Conservation (phyloP, 1,284 basidiomycete genomes). For the Leccinum griseonigrum region DNA sequence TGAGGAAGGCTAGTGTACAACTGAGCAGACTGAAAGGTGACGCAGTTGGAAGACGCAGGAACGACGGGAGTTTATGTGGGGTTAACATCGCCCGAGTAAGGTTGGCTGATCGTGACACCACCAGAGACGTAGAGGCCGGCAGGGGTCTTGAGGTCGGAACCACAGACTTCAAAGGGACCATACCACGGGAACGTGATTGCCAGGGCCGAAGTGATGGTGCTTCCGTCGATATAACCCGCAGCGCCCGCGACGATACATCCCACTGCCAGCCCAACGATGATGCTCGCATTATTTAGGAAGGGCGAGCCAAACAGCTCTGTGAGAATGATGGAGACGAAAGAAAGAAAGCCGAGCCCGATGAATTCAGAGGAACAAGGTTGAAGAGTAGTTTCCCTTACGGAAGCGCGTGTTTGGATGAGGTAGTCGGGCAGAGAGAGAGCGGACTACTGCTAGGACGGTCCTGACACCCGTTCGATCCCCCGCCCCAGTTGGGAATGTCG, state of each 20-base stretch:
- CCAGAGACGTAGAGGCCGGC: slow-evolving; percentile 23
- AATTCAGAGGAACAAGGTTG: slow-evolving; percentile 63
- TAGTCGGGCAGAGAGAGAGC: slow-evolving; percentile 70
- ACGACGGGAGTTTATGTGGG: slow-evolving; percentile 56
- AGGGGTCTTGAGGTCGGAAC: slow-evolving; percentile 51
- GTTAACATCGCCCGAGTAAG: slow-evolving; percentile 34
- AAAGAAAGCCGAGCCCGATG: slow-evolving; percentile 83
- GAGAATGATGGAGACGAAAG: slow-evolving; percentile 75
- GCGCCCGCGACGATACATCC: slow-evolving; percentile 80
- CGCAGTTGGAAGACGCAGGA: slow-evolving; percentile 65
- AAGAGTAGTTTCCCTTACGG: slow-evolving; percentile 26
- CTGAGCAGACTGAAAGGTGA: slow-evolving; percentile 48
- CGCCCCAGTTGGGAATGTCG: slow-evolving; percentile 81
- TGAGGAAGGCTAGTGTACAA: slow-evolving; percentile 40
- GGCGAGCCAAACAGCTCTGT: slow-evolving; percentile 79
- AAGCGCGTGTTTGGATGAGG: slow-evolving; percentile 55
- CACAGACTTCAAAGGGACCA: slow-evolving; percentile 58
- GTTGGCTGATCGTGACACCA: slow-evolving; percentile 23
- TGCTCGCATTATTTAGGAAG: slow-evolving; percentile 77
- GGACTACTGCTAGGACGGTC: slow-evolving; percentile 58
- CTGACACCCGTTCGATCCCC: slow-evolving; percentile 71
- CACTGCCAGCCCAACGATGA: slow-evolving; percentile 71
- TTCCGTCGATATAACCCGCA: slow-evolving; percentile 68
- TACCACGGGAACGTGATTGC: slow-evolving; percentile 78
- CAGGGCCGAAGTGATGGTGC: slow-evolving; percentile 62